Percentiles rank a stretch among this genome's conserved stretches.
Conservation (phyloP, 108 stramenopile species). For the Skeletonema marinoi region DNA sequence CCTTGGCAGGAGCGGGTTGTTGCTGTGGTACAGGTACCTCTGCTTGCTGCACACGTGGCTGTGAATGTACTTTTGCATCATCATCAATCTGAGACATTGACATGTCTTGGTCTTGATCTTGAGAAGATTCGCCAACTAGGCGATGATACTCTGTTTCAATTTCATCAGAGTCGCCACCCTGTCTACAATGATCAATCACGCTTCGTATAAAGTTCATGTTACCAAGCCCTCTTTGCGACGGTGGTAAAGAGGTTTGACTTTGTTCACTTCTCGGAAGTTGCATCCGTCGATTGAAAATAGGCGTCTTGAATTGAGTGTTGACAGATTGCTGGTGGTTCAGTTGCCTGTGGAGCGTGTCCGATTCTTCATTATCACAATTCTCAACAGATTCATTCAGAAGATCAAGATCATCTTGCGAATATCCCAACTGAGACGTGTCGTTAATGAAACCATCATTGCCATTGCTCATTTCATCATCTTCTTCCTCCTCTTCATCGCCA, state of each 20-base stretch:
- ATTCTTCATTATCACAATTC: constrained; percentile 14
- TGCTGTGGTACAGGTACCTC: neutral
- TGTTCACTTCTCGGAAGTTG: constrained; percentile 8
- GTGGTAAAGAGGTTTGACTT: constrained; percentile 50
- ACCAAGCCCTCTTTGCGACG: constrained; percentile 75
- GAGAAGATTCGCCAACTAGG: constrained; percentile 26
- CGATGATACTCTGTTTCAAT: constrained; percentile 69
- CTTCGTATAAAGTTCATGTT: constrained; percentile 86
- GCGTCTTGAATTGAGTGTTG: constrained; percentile 67
- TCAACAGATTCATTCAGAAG: constrained; percentile 46
- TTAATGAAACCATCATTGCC: constrained; percentile 87
- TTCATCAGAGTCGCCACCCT: constrained; percentile 75
- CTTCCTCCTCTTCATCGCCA: constrained; percentile 70
- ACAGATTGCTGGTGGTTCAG: constrained; percentile 62
- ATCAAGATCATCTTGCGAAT: constrained; percentile 80
- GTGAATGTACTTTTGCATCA: neutral
- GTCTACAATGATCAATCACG: constrained; percentile 80
- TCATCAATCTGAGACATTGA: constrained; percentile 8
- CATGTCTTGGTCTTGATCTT: neutral
- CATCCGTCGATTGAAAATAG: constrained; percentile 76
- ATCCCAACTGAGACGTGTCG: constrained; percentile 79
- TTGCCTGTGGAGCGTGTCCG: constrained; percentile 51
- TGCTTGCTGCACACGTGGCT: neutral
- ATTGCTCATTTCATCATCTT: constrained; percentile 68
- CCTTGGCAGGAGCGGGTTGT: neutral